These are phyloP conservation scores for Narthecium ossifragum DNA, from an alignment of 106 monocot species.

Conservation along the genomic window DNA sequence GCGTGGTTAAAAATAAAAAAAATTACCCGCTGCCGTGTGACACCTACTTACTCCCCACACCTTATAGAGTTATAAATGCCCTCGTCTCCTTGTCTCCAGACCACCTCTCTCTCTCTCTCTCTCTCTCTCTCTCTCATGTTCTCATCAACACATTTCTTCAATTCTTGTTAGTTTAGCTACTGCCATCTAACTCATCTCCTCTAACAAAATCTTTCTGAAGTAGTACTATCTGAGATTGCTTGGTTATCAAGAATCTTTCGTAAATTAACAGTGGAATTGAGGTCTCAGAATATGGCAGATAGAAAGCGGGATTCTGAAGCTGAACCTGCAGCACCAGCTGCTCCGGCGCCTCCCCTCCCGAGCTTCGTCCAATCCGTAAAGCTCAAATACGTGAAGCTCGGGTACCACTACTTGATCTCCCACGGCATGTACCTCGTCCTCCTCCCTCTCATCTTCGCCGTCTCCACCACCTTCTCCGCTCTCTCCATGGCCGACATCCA, in stretches of 20 bases:
- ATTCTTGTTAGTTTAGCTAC: background rate
- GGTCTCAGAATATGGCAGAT: no score
- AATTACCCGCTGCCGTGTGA: no score
- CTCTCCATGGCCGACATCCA: background rate
- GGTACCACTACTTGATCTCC: slow-evolving; percentile 2
- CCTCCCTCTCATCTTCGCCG: background rate
- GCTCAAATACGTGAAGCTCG: slow-evolving; percentile 2
- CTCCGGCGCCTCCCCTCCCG: no score
- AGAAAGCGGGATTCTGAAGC: no score
- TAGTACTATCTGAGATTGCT: no score
- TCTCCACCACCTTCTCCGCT: background rate
- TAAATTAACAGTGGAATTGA: no score
- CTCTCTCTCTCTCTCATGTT: background rate
- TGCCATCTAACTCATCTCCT: background rate
- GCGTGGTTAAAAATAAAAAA: no score
- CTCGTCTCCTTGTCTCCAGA: no score
- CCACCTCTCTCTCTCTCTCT: background rate
- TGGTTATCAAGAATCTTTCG: no score
- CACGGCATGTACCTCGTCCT: slow-evolving; percentile 1
- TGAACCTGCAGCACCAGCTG: no score
- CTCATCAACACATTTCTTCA: background rate
- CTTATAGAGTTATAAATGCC: no score
- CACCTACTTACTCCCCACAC: background rate
- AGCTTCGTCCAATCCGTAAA: slow-evolving; percentile 2
- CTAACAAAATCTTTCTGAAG: no score